These are phyloP conservation scores for Corylus avellana DNA, from an alignment of 306 rosid genomes.

Conservation along the genomic window DNA sequence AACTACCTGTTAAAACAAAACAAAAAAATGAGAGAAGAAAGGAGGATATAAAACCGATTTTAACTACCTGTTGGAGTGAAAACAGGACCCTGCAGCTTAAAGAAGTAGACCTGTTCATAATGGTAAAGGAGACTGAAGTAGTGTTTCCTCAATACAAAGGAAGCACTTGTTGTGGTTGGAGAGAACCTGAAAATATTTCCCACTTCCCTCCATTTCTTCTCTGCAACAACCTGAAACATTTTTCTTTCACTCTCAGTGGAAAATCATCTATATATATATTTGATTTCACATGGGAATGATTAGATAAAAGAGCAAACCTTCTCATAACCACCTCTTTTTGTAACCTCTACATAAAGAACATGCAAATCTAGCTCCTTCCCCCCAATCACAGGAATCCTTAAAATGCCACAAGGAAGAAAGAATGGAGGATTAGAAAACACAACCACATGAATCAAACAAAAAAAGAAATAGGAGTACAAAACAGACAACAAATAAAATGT, in stretches of 20 bases:
- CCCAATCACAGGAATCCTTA: constrained; percentile 97
- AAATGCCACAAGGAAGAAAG: constrained; percentile 14
- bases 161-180: constrained; percentile 91
- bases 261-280: background rate
- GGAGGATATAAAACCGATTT: background rate
- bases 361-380: constrained; percentile 97
- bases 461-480: background rate
- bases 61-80: constrained; percentile 56
- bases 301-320: constrained; percentile 48
- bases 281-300: background rate
- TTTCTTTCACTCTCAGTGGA: background rate
- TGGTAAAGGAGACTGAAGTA: constrained; percentile 77
- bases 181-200: constrained; percentile 79
- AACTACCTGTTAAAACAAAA: background rate
- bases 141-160: constrained; percentile 85
- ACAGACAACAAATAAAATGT: background rate
- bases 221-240: constrained; percentile 70
- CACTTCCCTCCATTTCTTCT: constrained; percentile 99
- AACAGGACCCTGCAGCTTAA: constrained; percentile 61
- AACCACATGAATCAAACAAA: background rate
- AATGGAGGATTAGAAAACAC: constrained; percentile 8
- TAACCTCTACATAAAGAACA: constrained; percentile 79
- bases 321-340: constrained; percentile 85
- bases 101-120: constrained; percentile 86
- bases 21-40: background rate